Percentiles rank a stretch among this genome's conserved stretches.
phyloP scores from a whole-genome alignment of 2,329 filamentous ascomycete species.

The Colletotrichum destructivum region DNA sequence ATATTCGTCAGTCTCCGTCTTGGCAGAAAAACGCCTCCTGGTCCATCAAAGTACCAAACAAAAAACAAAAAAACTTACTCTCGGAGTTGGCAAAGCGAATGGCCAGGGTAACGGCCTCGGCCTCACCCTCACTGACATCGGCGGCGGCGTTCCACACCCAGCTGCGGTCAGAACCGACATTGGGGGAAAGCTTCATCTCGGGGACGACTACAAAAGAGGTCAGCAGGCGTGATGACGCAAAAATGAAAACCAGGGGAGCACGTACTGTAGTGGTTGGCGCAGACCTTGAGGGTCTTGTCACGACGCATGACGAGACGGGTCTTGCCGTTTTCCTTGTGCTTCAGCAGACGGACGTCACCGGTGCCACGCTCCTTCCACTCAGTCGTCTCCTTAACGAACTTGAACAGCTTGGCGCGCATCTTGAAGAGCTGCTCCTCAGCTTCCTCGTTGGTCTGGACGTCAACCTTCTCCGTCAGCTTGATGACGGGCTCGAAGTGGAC shows the following conservation, averaged over 20 bases:
- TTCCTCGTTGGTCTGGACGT: constrained; percentile 98
- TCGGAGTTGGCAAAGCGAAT: constrained; percentile 98
- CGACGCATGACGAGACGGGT: constrained; percentile 97
- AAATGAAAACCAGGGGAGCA: constrained; percentile 41
- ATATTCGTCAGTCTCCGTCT: constrained; percentile 47
- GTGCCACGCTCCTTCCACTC: constrained; percentile 99
- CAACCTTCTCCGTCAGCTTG: constrained; percentile 95
- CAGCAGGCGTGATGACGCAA: neutral
- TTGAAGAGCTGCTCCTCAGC: constrained; percentile 98
- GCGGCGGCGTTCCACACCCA: constrained; percentile 99
- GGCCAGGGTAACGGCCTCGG: constrained; percentile 94
- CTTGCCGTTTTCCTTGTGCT: constrained; percentile 99
- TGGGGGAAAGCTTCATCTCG: constrained; percentile 98
- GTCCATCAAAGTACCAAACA: neutral
- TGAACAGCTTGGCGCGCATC: constrained; percentile 99
- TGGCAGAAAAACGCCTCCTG: neutral
- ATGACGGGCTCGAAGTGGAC: constrained; percentile 98
- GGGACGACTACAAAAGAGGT: constrained; percentile 79
- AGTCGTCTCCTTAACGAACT: constrained; percentile 90
- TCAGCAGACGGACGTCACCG: constrained; percentile 94
- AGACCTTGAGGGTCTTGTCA: constrained; percentile 99
- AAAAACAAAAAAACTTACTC: constrained; percentile 72
- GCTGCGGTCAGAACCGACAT: constrained; percentile 96
- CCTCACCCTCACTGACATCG: constrained; percentile 97
- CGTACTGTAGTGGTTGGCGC: constrained; percentile 99